Conservation (phyloP, 352 stramenopile genomes). For the Bremia lactucae region DNA sequence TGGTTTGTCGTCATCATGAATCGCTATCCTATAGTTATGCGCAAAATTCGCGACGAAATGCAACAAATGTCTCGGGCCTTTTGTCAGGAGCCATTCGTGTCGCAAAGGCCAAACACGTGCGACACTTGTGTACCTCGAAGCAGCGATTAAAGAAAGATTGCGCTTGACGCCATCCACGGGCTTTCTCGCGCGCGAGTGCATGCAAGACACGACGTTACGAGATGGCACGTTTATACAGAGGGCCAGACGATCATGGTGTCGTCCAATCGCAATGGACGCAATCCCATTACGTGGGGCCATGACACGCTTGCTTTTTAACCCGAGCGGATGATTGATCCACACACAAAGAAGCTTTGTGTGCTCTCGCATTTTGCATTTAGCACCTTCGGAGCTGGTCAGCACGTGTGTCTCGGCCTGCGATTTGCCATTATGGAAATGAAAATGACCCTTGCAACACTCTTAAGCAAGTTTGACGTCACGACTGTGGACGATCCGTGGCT, state of each 20-base stretch:
- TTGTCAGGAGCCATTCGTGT: constrained; percentile 15
- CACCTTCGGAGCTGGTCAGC: constrained; percentile 38
- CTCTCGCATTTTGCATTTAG: constrained; percentile 18
- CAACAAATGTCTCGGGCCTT: constrained; percentile 23
- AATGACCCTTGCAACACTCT: constrained; percentile 32
- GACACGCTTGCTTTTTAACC: constrained; percentile 48
- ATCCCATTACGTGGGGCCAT: constrained; percentile 30
- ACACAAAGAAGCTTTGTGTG: constrained; percentile 22
- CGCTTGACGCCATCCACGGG: constrained; percentile 51
- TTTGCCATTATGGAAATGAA: constrained; percentile 55
- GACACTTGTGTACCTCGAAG: constrained; percentile 51
- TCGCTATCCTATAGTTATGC: constrained; percentile 31
- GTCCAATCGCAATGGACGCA: constrained; percentile 23
- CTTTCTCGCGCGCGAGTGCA: constrained; percentile 39
- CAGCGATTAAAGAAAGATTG: constrained; percentile 50
- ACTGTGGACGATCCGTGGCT: constrained; percentile 30
- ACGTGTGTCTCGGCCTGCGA: constrained; percentile 43
- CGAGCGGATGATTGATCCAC: constrained; percentile 44
- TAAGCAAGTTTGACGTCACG: constrained; percentile 41
- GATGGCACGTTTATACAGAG: constrained; percentile 21
- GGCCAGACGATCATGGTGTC: constrained; percentile 18
- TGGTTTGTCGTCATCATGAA: constrained; percentile 72
- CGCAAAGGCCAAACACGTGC: constrained; percentile 29
- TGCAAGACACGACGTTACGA: constrained; percentile 19
- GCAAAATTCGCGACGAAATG: constrained; percentile 49